Base-by-base conservation (phyloP, 139 green algal species). In the Nannochloris sp. region DNA sequence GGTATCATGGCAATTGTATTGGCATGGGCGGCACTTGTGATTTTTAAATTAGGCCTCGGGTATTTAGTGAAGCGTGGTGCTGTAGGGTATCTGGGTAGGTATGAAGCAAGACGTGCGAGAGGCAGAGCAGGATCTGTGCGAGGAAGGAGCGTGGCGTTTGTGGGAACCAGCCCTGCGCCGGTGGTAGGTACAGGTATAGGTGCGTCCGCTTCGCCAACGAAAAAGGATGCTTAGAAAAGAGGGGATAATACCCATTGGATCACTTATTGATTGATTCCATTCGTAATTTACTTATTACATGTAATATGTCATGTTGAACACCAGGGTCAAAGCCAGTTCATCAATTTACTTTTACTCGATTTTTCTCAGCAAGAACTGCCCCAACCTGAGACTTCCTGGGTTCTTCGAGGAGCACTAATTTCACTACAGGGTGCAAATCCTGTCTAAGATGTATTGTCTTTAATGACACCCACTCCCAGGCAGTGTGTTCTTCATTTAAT, bases 401-500 rank as follows among this genome's bases (percentile, higher is more conserved):
- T n/a, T 12, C 7, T 25, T 35, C 10, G n/a, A 60, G 10, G 2
- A 46, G 14, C 2, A 67, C 29, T 19, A 47, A 25, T 4, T 42
- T 14, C 44, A 77, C 70, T 27, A 77, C 63, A 1, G 70, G 70
- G 34, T 77, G 70, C 56, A 77, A 42, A 29, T 14, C 31, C 30
- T 24, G 32, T 6, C 13, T 3, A 31, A 62, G 31, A 60, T 46
- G 32, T 5, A 35, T 29, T 10, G 14, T 25, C 0, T 37, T 8
- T 25, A 74, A 1, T 6, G 27, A 14, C 13, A 79, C 54, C 82
- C 84, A 89, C 6, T 48, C 60, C 64, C 67, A 90, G 0, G 68
- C 57, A 5, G 53, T 73, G 70, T 92, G 82, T 60, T 89, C 83
- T 25, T 78, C 33, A 24, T 87, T 89, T 24, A 89, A 75, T 54